Base-by-base conservation (phyloP, 1,284 basidiomycete genomes). In the Ustilago crameri region DNA sequence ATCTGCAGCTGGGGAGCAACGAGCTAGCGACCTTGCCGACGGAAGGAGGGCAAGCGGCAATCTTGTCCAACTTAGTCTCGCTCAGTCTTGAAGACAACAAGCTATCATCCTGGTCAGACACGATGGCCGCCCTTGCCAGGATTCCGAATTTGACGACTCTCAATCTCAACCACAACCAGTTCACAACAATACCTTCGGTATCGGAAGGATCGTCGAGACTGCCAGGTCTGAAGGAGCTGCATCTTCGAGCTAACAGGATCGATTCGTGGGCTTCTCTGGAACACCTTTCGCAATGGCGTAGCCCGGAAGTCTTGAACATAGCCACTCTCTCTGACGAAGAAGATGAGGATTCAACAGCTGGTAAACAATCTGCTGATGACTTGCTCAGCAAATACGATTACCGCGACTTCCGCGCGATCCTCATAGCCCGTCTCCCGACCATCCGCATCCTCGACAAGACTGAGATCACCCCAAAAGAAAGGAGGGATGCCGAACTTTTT, bases 401-500 rank as follows among this genome's bases (percentile, higher is more conserved):
- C 35, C 84, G 79, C 54, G 85, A 85, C 80, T 85, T 88, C 23
- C 88, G 91, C 51, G 87, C 89, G 63, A 86, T 93, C 74, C 84
- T 88, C 40, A 89, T 95, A 62, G 91, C 92, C 45, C 89, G 88
- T 78, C 86, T 95, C 5, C 87, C 90, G 5, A 85, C 85, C 12
- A 86, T 96, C 26, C 77, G 80, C 10, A 79, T 80, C 30, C 87
- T 96, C 38, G 92, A 97, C 82, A 90, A 89, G 22, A 65, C 63
- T 46, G 77, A 92, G 90, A 88, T 95, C 51, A 87, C 89, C 5
- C 57, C 83, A 9, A 88, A 87, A 64, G 93, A 95, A 81, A 87
- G 95, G 35, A 86, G 84, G n/a, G 95, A 97, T 77, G 89, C 91
- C 48, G 94, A 97, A 84, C 84, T 93, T 40, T 92, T 91, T 80